phyloP scores from a whole-genome alignment of 768 basidiomycete genomes.

The Hirschioporus abietinus region DNA sequence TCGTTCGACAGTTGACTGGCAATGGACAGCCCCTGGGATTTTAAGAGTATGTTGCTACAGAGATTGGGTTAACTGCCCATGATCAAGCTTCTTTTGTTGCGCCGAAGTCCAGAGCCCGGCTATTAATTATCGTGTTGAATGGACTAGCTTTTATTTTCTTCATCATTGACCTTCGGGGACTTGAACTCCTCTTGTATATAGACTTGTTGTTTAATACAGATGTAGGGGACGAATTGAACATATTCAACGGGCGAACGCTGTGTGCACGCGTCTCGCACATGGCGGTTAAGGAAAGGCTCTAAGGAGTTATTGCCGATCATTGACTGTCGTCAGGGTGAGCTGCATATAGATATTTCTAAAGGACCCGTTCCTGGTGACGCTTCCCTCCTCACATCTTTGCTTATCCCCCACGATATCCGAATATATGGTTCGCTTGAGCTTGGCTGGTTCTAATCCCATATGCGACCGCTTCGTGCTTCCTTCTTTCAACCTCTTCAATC shows the following conservation, averaged over 20 bases:
- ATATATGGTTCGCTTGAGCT: background rate
- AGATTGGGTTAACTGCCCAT: background rate
- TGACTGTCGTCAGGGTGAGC: conserved; percentile 1
- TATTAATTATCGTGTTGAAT: background rate
- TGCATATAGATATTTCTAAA: background rate
- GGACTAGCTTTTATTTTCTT: background rate
- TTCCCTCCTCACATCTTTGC: background rate
- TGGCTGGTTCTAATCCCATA: conserved; percentile 1
- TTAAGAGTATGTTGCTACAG: conserved; percentile 7
- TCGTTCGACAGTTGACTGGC: conserved; percentile 78
- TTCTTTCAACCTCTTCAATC: background rate
- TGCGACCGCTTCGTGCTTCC: background rate
- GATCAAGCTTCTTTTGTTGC: background rate
- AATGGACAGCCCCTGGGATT: conserved; percentile 19
- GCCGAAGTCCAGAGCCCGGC: background rate
- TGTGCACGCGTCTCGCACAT: background rate
- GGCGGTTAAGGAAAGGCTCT: background rate
- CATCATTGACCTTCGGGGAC: background rate
- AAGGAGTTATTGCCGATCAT: background rate
- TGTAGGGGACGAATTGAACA: background rate
- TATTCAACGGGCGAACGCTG: background rate
- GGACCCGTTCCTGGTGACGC: background rate
- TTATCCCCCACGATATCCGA: conserved; percentile 1
- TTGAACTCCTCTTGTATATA: background rate
- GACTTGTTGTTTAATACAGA: background rate